Percentiles rank a stretch among this genome's conserved stretches.
Conservation (phyloP, 164 flowering plant genomes). For the Pachysandra terminalis region DNA sequence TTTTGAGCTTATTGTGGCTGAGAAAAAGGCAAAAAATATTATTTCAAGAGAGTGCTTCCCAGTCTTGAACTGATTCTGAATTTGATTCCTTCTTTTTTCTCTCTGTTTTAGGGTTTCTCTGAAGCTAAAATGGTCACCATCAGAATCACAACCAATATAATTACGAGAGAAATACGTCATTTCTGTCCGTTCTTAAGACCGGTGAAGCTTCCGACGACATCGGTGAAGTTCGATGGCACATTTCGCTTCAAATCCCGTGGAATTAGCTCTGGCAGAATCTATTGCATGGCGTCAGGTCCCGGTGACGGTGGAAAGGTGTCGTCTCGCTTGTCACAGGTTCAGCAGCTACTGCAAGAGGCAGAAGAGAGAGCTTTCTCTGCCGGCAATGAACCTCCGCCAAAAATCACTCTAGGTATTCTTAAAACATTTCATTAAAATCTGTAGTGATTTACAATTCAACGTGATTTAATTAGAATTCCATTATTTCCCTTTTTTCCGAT, state of each 20-base stretch:
- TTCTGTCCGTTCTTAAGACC: constrained; percentile 9
- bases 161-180: constrained; percentile 30
- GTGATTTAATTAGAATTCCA: too few relatives aligned
- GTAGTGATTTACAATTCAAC: too few relatives aligned
- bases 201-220: constrained; percentile 35
- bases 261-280: constrained; percentile 29
- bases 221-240: constrained; percentile 1
- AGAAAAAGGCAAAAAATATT: constrained; percentile 62
- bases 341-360: constrained; percentile 72
- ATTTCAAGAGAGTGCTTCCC: constrained; percentile 70
- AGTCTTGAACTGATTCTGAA: constrained; percentile 57
- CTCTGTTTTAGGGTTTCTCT: constrained; percentile 16
- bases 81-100: too few relatives aligned
- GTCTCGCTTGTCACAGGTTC: constrained; percentile 75
- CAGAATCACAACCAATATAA: constrained; percentile 34
- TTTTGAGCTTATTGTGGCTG: too few relatives aligned
- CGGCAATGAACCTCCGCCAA: constrained; percentile 61
- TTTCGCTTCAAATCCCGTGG: constrained; percentile 13
- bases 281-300: constrained; percentile 53
- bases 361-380: constrained; percentile 71
- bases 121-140: constrained; percentile 43
- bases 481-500: too few relatives aligned
- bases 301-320: constrained; percentile 53
- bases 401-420: constrained; percentile 77
- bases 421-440: too few relatives aligned